Percentiles rank a stretch among this genome's conserved stretches.
These are phyloP conservation scores for Cerioporus squamosus DNA, from an alignment of 1,284 basidiomycete species.

Conservation along the genomic window DNA sequence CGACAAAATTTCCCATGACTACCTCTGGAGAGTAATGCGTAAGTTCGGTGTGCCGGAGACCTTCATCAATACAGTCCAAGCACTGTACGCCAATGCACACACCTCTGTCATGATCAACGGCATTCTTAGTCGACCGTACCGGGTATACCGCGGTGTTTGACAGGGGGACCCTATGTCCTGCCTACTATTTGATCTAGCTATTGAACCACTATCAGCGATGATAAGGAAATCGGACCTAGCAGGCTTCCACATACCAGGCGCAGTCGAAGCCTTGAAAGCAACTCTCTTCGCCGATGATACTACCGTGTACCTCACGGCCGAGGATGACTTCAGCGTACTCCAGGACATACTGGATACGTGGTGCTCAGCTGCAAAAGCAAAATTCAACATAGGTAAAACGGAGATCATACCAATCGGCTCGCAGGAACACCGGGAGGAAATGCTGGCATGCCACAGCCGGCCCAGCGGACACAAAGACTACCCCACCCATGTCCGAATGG, in stretches of 20 bases:
- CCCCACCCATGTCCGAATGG: slow-evolving; percentile 15
- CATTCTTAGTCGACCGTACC: slow-evolving; percentile 19
- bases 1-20: slow-evolving; percentile 34
- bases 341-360: slow-evolving; percentile 28
- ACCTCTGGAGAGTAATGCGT: slow-evolving; percentile 30
- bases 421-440: slow-evolving; percentile 11
- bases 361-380: slow-evolving; percentile 38
- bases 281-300: slow-evolving; percentile 28
- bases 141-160: slow-evolving; percentile 30
- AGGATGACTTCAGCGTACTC: slow-evolving; percentile 27
- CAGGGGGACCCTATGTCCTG: slow-evolving; percentile 40
- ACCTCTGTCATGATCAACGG: slow-evolving; percentile 36
- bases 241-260: slow-evolving; percentile 33
- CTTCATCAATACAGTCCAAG: slow-evolving; percentile 22
- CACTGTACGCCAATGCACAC: slow-evolving; percentile 30
- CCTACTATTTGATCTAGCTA: too few relatives aligned
- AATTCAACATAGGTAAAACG: slow-evolving; percentile 41
- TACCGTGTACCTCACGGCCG: slow-evolving; percentile 15
- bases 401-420: slow-evolving; percentile 39
- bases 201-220: slow-evolving; percentile 25
- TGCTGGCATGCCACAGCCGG: neutral
- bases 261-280: slow-evolving; percentile 25
- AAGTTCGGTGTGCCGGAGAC: slow-evolving; percentile 21
- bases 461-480: too few relatives aligned
- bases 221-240: slow-evolving; percentile 35